Evolutionary conservation across 2,329 filamentous ascomycete genomes (phyloP).

Genomic region (Rhinocladiella mackenziei): DNA sequence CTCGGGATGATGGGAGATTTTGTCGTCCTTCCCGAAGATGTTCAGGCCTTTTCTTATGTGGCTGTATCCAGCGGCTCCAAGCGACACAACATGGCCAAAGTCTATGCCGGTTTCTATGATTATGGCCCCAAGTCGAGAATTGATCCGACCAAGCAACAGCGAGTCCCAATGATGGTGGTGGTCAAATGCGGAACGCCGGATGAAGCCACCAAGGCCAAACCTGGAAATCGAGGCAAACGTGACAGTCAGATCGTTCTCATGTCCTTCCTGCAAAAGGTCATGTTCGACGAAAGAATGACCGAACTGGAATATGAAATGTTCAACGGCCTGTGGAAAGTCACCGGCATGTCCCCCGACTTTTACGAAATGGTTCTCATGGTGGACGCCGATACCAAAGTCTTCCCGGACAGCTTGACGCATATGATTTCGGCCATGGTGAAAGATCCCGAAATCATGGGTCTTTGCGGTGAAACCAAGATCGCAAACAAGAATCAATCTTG

Average conservation of each 20-base stretch:
- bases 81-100: slow-evolving; percentile 98
- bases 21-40: slow-evolving; percentile 72
- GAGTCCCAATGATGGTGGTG: slow-evolving; percentile 94
- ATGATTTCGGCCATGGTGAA: slow-evolving; percentile 99
- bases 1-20: slow-evolving; percentile 94
- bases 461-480: slow-evolving; percentile 99
- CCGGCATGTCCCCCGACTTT: slow-evolving; percentile 95
- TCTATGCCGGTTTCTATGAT: slow-evolving; percentile 97
- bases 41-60: slow-evolving; percentile 89
- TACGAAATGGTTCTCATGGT: slow-evolving; percentile 99
- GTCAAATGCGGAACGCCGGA: slow-evolving; percentile 94
- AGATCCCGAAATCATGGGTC: slow-evolving; percentile 97
- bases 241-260: slow-evolving; percentile 99
- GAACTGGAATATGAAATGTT: slow-evolving; percentile 99
- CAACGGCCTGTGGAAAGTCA: slow-evolving; percentile 97
- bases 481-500: slow-evolving; percentile 93
- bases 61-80: slow-evolving; percentile 94
- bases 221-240: slow-evolving; percentile 95
- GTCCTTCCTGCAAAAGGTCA: slow-evolving; percentile 99
- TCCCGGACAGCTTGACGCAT: slow-evolving; percentile 95
- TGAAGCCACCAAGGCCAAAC: slow-evolving; percentile 75
- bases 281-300: slow-evolving; percentile 99
- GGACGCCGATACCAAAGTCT: slow-evolving; percentile 97
- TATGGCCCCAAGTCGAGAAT: slow-evolving; percentile 80
- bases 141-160: slow-evolving; percentile 81